Percentiles rank a stretch among this genome's conserved stretches.
phyloP scores from a whole-genome alignment of 23 red algal species.

The Cyanidiococcus yangmingshanensis region DNA sequence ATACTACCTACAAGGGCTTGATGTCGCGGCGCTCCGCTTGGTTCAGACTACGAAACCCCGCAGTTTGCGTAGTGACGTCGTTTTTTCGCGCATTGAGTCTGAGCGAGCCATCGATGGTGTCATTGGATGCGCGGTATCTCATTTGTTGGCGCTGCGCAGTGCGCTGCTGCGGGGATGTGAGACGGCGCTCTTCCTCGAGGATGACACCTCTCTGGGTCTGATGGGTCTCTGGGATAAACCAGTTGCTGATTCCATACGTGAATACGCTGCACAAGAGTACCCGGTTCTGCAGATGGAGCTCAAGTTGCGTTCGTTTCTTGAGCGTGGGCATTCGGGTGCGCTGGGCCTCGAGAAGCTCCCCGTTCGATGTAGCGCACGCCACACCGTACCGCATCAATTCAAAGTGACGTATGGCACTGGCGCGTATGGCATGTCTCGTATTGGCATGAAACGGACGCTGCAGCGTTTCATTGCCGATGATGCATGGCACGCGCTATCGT shows the following conservation, averaged over 20 bases:
- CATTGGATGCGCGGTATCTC: not conserved
- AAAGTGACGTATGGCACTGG: conserved; percentile 1
- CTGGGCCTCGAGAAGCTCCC: not conserved
- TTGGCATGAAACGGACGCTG: conserved; percentile 8
- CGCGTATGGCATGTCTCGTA: conserved; percentile 10
- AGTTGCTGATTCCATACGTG: not conserved
- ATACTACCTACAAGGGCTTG: not conserved
- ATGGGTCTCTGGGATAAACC: not conserved
- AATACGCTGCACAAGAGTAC: not conserved
- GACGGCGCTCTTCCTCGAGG: conserved; percentile 5
- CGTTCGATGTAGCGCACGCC: not conserved
- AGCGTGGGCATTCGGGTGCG: conserved; percentile 9
- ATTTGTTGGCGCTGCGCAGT: not conserved
- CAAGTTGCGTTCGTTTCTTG: conserved; percentile 1
- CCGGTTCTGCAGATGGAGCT: conserved; percentile 17
- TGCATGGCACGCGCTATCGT: not conserved
- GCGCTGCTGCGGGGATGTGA: conserved; percentile 6
- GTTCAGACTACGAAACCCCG: not conserved
- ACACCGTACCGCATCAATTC: conserved; percentile 8
- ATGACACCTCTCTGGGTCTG: conserved; percentile 15
- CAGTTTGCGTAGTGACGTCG: not conserved
- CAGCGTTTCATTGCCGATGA: not conserved
- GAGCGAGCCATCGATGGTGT: not conserved
- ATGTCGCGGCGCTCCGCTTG: not conserved
- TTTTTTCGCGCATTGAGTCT: not conserved